Evolutionary conservation across 257 asterid genomes (phyloP).

Genomic region (Petunia secreta): DNA sequence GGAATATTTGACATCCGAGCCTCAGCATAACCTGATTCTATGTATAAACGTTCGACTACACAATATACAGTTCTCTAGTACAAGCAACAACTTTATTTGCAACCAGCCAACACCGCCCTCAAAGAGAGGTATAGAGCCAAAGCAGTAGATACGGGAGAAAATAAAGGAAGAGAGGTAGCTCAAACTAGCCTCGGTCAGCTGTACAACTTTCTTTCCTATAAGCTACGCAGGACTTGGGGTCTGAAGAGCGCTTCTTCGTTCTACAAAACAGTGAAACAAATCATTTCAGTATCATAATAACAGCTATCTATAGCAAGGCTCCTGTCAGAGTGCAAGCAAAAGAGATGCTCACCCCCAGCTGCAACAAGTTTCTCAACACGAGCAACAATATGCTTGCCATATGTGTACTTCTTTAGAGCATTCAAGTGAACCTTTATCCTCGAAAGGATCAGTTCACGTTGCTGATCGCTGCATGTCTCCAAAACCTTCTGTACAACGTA

Average conservation of each 20-base stretch:
- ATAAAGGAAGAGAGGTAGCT: slow-evolving; percentile 37
- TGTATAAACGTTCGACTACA: slow-evolving; percentile 38
- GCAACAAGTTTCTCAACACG: slow-evolving; percentile 59
- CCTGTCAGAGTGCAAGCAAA: too few species aligned
- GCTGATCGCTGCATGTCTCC: slow-evolving; percentile 54
- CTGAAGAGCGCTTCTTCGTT: slow-evolving; percentile 61
- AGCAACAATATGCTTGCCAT: slow-evolving; percentile 53
- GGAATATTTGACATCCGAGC: slow-evolving; percentile 41
- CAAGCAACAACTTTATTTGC: slow-evolving; percentile 53
- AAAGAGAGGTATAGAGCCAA: slow-evolving; percentile 21
- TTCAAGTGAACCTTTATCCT: slow-evolving; percentile 52
- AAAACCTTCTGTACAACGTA: slow-evolving; percentile 55
- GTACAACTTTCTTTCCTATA: slow-evolving; percentile 65
- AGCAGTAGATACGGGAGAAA: neutral
- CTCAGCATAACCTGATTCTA: slow-evolving; percentile 40
- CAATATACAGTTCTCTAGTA: slow-evolving; percentile 52
- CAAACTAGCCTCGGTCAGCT: slow-evolving; percentile 88
- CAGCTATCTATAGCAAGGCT: too few species aligned
- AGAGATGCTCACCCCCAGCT: slow-evolving; percentile 43
- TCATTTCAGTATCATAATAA: neutral
- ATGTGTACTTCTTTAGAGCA: slow-evolving; percentile 52
- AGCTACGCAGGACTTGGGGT: slow-evolving; percentile 37
- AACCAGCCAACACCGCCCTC: slow-evolving; percentile 24
- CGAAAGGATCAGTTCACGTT: slow-evolving; percentile 50
- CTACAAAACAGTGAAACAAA: slow-evolving; percentile 35